phyloP scores from a whole-genome alignment of 768 basidiomycete genomes.

The Tremella yokohamensis region DNA sequence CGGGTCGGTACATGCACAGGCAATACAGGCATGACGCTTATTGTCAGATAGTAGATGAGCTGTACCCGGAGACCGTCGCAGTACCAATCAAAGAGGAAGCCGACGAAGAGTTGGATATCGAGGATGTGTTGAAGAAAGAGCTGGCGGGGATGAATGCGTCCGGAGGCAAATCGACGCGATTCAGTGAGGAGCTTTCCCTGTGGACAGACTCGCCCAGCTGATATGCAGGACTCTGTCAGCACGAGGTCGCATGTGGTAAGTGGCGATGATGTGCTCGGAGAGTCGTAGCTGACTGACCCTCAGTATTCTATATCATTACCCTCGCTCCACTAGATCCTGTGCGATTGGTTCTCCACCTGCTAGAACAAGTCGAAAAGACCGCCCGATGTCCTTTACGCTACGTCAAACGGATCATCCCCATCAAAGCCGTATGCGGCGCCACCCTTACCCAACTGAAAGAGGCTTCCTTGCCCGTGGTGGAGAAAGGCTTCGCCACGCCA shows the following conservation, averaged over 20 bases:
- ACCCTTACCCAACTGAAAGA: slow-evolving; percentile 26
- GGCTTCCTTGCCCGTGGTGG: slow-evolving; percentile 13
- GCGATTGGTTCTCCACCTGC: slow-evolving; percentile 25
- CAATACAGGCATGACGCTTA: neutral
- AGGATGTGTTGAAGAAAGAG: slow-evolving; percentile 37
- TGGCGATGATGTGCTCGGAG: neutral
- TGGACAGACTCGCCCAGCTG: neutral
- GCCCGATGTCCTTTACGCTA: slow-evolving; percentile 32
- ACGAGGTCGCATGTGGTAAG: slow-evolving; percentile 40
- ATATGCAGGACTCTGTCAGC: slow-evolving; percentile 29
- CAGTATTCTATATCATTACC: slow-evolving; percentile 39
- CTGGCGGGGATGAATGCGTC: slow-evolving; percentile 22
- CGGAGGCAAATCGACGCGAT: slow-evolving; percentile 34
- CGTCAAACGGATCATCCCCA: slow-evolving; percentile 33
- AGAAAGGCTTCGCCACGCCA: slow-evolving; percentile 21
- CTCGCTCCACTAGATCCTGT: slow-evolving; percentile 34
- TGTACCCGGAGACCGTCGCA: slow-evolving; percentile 38
- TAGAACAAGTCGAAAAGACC: slow-evolving; percentile 33
- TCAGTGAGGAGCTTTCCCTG: slow-evolving; percentile 16
- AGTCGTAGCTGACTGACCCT: neutral
- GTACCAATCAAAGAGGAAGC: slow-evolving; percentile 11
- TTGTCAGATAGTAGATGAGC: slow-evolving; percentile 29
- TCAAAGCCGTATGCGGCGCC: slow-evolving; percentile 22
- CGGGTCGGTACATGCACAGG: slow-evolving; percentile 10
- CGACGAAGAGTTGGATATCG: slow-evolving; percentile 30